These are phyloP conservation scores for Mycocentrospora acerina DNA, from an alignment of 2,329 filamentous ascomycete species.

Conservation along the genomic window DNA sequence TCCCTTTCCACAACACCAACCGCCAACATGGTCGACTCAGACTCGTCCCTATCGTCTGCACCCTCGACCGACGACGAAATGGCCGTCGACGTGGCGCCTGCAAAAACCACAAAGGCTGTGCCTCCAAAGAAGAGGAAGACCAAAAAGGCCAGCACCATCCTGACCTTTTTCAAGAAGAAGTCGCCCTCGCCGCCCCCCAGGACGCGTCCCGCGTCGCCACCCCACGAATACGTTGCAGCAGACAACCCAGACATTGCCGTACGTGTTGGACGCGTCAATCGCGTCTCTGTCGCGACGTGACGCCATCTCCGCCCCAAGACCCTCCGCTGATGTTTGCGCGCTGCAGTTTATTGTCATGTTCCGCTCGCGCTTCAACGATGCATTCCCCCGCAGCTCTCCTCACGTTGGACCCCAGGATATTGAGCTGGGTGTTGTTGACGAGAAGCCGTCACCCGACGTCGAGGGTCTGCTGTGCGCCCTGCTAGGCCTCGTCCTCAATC, in stretches of 20 bases:
- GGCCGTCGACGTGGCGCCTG: constrained; percentile 26
- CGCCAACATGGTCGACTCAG: constrained; percentile 55
- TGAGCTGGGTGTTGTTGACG: constrained; percentile 79
- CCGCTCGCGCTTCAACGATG: constrained; percentile 86
- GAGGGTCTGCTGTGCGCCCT: constrained; percentile 89
- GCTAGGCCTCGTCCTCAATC: constrained; percentile 83
- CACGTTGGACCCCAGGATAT: constrained; percentile 96
- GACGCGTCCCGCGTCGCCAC: constrained; percentile 83
- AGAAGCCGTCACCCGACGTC: constrained; percentile 76
- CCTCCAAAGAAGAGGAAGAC: constrained; percentile 33
- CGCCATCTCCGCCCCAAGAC: too few relatives aligned
- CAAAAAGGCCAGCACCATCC: constrained; percentile 38
- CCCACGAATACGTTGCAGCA: constrained; percentile 84
- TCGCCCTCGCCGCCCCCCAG: constrained; percentile 55
- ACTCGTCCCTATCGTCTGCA: constrained; percentile 59
- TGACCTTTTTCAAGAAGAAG: constrained; percentile 44
- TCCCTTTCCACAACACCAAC: constrained; percentile 15
- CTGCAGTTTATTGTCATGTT: constrained; percentile 96
- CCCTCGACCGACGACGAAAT: constrained; percentile 62
- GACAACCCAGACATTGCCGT: constrained; percentile 93
- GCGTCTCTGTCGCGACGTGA: constrained; percentile 38
- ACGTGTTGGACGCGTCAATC: constrained; percentile 54
- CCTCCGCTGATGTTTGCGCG: constrained; percentile 34
- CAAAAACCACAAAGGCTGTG: constrained; percentile 25
- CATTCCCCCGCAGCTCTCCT: constrained; percentile 81